Evolutionary conservation across 352 stramenopile species (phyloP), one percentile per base, ranked within the genome.

Genomic region (Pythium phragmiticola): DNA sequence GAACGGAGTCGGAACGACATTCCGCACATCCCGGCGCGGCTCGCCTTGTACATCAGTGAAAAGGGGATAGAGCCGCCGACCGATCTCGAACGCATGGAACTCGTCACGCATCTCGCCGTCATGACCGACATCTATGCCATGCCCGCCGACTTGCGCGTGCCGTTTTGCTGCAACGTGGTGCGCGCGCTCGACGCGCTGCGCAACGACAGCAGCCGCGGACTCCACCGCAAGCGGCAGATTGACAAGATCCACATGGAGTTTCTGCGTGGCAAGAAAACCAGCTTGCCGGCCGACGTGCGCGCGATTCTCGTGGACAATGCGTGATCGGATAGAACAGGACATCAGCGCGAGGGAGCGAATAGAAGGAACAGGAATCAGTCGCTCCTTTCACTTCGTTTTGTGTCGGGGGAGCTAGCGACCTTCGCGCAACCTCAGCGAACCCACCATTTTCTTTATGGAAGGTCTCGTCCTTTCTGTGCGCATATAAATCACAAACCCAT

Each of bases 221-320:
- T 57, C 36, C 50, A 58, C 30, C 50, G 42, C 16, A 30, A 57
- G 39, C 58, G 58, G 8, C 19, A 65, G 36, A 58, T 57, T 28
- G 1, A 28, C 23, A 47, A 48, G 13, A 7, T 65, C 17, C 57
- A 64, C 5, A 34, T 51, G 28, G 41, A 61, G 42, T 61, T 26
- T 37, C 43, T 61, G 21, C 54, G 54, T 16, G 41, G 3, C 41
- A 61, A 61, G 17, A 41, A 41, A 19, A 12, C 17, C 0, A 43
- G 8, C 6, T 6, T 61, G 4, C 54, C 54, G 16, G 21, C 11
- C 4, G 54, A 61, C n/a, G 54, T 61, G 4, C 54, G 42, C 12
- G 39, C 39, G 41, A 61, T 61, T 33, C 54, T 61, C 21, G 4
- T 61, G 41, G 7, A 41, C 14, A 12, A 61, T 13, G 21, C 53